Evolutionary conservation across 306 rosid species (phyloP).

Genomic region (Purshia tridentata): DNA sequence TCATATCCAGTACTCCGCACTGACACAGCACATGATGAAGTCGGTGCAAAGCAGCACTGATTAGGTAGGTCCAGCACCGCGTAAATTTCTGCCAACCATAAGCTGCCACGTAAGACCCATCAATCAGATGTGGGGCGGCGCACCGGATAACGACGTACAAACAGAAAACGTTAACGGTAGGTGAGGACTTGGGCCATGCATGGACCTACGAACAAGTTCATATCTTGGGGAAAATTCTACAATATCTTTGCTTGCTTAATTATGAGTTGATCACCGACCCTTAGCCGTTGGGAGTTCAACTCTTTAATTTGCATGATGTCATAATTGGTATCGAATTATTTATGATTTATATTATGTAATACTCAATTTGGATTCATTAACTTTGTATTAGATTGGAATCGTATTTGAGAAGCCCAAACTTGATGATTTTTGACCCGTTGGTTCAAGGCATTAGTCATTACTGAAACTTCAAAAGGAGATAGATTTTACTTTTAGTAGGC

Average conservation of each 20-base stretch:
- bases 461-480: too few species aligned
- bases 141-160: constrained; percentile 26
- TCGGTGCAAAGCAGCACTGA: constrained; percentile 14
- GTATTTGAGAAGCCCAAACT: too few species aligned
- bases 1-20: neutral
- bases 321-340: neutral
- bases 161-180: neutral
- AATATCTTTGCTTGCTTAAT: neutral
- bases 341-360: too few species aligned
- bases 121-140: constrained; percentile 43
- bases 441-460: too few species aligned
- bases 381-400: too few species aligned
- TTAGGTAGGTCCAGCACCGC: neutral
- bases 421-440: too few species aligned
- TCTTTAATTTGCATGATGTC: neutral
- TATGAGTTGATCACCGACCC: neutral
- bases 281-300: neutral
- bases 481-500: too few species aligned
- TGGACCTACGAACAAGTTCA: neutral
- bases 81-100: neutral
- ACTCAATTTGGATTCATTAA: too few species aligned
- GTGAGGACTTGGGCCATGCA: neutral
- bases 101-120: constrained; percentile 18
- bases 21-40: neutral
- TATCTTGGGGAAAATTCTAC: neutral